These are phyloP conservation scores for Aphanomyces invadans DNA, from an alignment of 352 stramenopile genomes.

Conservation along the genomic window DNA sequence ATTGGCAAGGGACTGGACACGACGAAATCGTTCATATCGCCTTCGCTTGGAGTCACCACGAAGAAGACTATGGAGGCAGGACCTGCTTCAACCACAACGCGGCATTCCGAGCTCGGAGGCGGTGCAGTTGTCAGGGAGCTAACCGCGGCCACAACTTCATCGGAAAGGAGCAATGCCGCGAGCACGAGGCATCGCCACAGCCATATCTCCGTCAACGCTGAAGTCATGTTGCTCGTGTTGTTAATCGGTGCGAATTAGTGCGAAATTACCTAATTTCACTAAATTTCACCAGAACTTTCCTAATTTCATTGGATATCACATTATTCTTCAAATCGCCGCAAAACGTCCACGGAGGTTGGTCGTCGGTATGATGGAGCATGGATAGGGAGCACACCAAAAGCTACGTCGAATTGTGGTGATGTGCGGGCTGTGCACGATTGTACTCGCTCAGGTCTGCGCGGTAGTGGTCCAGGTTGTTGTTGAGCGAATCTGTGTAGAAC, in stretches of 20 bases:
- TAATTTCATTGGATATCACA: too few species aligned
- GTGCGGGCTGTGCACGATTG: slow-evolving; percentile 25
- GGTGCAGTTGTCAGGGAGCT: not conserved
- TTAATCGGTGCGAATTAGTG: too few species aligned
- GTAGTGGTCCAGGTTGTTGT: slow-evolving; percentile 55
- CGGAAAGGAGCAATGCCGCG: not conserved
- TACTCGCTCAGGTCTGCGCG: slow-evolving; percentile 49
- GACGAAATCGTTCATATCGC: not conserved
- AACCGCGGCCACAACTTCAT: not conserved
- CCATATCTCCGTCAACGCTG: too few species aligned
- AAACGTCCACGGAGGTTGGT: too few species aligned
- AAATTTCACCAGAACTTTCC: too few species aligned
- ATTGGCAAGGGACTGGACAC: not conserved
- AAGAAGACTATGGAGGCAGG: slow-evolving; percentile 6
- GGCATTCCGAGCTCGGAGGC: slow-evolving; percentile 9
- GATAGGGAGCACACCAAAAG: not conserved
- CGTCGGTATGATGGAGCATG: not conserved
- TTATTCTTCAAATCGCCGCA: too few species aligned
- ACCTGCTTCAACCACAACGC: slow-evolving; percentile 17
- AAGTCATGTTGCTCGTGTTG: too few species aligned
- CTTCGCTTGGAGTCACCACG: not conserved
- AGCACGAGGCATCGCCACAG: not conserved
- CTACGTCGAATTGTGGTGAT: not conserved
- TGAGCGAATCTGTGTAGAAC: slow-evolving; percentile 44
- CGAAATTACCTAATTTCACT: not conserved